These are phyloP conservation scores for Aciculosporium take DNA, from an alignment of 2,329 filamentous ascomycete genomes.

Conservation along the genomic window DNA sequence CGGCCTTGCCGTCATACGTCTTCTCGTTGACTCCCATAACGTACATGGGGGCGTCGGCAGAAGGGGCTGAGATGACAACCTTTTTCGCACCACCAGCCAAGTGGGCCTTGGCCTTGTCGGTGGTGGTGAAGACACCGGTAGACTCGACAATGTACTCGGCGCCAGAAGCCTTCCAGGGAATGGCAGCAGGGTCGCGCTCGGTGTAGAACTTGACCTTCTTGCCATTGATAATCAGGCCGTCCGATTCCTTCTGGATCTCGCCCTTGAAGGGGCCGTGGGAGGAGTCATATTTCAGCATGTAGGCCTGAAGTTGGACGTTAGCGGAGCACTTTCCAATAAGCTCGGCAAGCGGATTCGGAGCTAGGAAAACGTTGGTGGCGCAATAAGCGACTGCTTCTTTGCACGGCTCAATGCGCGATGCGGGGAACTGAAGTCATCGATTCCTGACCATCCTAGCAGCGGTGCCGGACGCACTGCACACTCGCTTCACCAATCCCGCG, in stretches of 20 bases:
- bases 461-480: not conserved
- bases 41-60: constrained; percentile 97
- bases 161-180: constrained; percentile 78
- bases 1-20: constrained; percentile 76
- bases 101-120: constrained; percentile 85
- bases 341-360: not conserved
- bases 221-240: constrained; percentile 77
- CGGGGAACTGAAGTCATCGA: not conserved
- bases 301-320: constrained; percentile 47
- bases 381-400: not conserved
- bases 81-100: constrained; percentile 97
- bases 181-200: constrained; percentile 77
- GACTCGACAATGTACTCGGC: constrained; percentile 95
- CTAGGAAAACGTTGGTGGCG: not conserved
- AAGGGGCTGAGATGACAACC: constrained; percentile 86
- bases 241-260: constrained; percentile 56
- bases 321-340: constrained; percentile 1
- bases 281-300: constrained; percentile 99
- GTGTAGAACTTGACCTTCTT: constrained; percentile 91
- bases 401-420: not conserved
- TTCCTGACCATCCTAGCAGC: not conserved
- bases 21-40: constrained; percentile 99
- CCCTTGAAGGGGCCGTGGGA: constrained; percentile 97
- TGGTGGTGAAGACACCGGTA: constrained; percentile 98
- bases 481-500: not conserved